Evolutionary conservation across 2,329 filamentous ascomycete species (phyloP).

Genomic region (Xylaria sp.): DNA sequence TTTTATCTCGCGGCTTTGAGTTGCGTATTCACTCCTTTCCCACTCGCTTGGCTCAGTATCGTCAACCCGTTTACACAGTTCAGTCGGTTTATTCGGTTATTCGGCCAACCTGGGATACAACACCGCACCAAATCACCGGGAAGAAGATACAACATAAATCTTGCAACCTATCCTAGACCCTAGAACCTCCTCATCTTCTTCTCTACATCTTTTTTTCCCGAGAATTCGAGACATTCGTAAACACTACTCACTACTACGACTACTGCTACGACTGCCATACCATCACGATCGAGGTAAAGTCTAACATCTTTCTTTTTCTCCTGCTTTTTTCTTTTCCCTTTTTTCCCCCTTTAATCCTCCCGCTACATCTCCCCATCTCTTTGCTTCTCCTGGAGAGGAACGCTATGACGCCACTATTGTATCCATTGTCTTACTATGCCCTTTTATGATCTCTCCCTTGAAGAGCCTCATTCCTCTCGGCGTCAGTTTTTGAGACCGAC

Average conservation of each 20-base stretch:
- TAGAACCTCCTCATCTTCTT: not conserved
- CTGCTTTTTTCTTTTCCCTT: not conserved
- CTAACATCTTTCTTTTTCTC: not conserved
- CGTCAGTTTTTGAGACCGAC: conserved; percentile 24
- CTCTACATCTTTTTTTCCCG: conserved; percentile 1
- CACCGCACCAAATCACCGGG: conserved; percentile 20
- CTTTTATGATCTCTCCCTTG: conserved; percentile 40
- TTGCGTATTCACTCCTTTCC: conserved; percentile 35
- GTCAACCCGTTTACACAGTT: not conserved
- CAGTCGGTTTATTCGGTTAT: not conserved
- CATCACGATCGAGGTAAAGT: conserved; percentile 10
- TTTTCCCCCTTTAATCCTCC: not conserved
- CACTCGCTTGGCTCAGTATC: conserved; percentile 2
- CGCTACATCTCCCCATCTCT: not conserved
- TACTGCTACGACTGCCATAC: not conserved
- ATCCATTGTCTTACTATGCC: conserved; percentile 39
- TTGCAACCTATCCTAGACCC: not conserved
- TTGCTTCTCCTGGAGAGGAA: not conserved
- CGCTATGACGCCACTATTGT: not conserved
- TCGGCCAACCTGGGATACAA: conserved; percentile 4
- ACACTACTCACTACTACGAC: not conserved
- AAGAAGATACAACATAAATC: not conserved
- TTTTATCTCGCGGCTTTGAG: conserved; percentile 17
- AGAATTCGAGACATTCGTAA: conserved; percentile 11
- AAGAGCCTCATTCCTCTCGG: conserved; percentile 44